Evolutionary conservation across 2,329 filamentous ascomycete genomes (phyloP).

Genomic region (Fusarium guadeloupense): DNA sequence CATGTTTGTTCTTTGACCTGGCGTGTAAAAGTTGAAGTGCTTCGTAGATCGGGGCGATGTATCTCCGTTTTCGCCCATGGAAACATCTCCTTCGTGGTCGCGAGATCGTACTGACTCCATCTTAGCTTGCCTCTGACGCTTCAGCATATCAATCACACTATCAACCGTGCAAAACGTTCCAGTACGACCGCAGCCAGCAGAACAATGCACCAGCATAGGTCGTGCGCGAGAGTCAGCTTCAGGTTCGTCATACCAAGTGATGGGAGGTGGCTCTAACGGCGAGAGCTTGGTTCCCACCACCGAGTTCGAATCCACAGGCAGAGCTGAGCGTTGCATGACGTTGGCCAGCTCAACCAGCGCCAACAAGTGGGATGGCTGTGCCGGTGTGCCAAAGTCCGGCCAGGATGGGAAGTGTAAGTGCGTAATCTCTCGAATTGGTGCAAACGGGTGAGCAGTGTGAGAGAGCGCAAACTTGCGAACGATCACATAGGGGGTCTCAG

Average conservation of each 20-base stretch:
- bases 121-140: constrained; percentile 72
- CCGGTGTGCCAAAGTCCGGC: constrained; percentile 95
- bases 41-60: constrained; percentile 44
- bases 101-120: constrained; percentile 26
- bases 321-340: constrained; percentile 70
- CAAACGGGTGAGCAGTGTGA: constrained; percentile 80
- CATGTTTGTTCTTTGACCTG: constrained; percentile 22
- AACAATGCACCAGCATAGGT: constrained; percentile 93
- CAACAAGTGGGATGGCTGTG: constrained; percentile 86
- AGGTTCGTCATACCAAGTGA: constrained; percentile 67
- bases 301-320: constrained; percentile 56
- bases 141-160: constrained; percentile 94
- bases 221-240: constrained; percentile 62
- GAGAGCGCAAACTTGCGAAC: constrained; percentile 88
- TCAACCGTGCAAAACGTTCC: constrained; percentile 98
- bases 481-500: constrained; percentile 78
- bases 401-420: constrained; percentile 96
- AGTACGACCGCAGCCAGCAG: constrained; percentile 92
- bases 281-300: constrained; percentile 46
- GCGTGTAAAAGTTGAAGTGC: constrained; percentile 37
- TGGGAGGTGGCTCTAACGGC: constrained; percentile 44
- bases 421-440: constrained; percentile 88
- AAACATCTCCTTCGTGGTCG: constrained; percentile 56
- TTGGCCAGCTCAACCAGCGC: constrained; percentile 90
- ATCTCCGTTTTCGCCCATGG: constrained; percentile 51